A percentile compares a stretch with the other conserved stretches of the same genome.
Conservation (phyloP, 2,329 filamentous ascomycete species). For the Lachnellula subtilissima region DNA sequence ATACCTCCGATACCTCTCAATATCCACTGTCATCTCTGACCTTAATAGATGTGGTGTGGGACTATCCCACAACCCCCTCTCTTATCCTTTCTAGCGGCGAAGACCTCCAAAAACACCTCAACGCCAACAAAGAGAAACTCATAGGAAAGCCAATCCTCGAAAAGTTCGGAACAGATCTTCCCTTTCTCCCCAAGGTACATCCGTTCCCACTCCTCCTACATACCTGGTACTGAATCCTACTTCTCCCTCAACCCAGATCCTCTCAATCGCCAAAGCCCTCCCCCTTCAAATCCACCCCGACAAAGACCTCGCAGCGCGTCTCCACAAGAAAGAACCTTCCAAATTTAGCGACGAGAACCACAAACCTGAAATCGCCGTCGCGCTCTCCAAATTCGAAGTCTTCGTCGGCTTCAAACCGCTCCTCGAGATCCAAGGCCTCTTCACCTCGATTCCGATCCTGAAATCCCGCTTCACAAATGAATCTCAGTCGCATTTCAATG, state of each 20-base stretch:
- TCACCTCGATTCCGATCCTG: conserved; percentile 34
- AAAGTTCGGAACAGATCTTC: conserved; percentile 61
- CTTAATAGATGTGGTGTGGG: conserved; percentile 64
- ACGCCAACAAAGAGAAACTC: conserved; percentile 55
- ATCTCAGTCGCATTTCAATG: conserved; percentile 44
- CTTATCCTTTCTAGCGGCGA: conserved; percentile 58
- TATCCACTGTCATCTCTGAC: conserved; percentile 30
- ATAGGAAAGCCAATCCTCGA: conserved; percentile 58
- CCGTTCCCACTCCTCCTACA: background rate
- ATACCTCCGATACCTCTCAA: too few species aligned
- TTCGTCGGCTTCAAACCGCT: conserved; percentile 72
- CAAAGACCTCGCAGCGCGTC: conserved; percentile 57
- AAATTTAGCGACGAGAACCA: conserved; percentile 70
- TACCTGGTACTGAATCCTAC: background rate
- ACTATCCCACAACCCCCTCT: conserved; percentile 69
- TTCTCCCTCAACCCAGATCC: conserved; percentile 41
- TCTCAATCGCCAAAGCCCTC: conserved; percentile 71
- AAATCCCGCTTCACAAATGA: conserved; percentile 15
- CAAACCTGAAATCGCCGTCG: conserved; percentile 75
- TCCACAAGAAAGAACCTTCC: conserved; percentile 59
- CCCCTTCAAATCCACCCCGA: conserved; percentile 73
- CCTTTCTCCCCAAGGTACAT: conserved; percentile 64
- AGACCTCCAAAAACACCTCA: conserved; percentile 58
- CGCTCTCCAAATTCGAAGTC: conserved; percentile 66
- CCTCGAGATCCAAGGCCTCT: conserved; percentile 51